phyloP scores from a whole-genome alignment of 2,329 filamentous ascomycete species.

The Aspergillus versicolor region DNA sequence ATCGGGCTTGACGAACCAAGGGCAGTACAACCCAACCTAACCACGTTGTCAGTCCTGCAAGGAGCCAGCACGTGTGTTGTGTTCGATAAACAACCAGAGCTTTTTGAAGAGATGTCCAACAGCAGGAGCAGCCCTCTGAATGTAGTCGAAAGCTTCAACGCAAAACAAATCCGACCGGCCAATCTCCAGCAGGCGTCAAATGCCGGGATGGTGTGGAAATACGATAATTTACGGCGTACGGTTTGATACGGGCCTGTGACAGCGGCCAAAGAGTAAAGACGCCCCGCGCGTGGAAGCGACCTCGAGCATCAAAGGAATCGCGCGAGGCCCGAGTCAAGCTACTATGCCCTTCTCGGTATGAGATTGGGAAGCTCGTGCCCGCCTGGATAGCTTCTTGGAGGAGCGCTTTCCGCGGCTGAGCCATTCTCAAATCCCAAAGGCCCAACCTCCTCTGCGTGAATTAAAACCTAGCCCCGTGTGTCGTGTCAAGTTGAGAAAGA shows the following conservation, averaged over 20 bases:
- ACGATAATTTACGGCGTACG: constrained; percentile 6
- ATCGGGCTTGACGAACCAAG: background rate
- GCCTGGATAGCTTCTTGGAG: constrained; percentile 1
- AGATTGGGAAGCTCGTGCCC: constrained; percentile 1
- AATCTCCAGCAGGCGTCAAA: background rate
- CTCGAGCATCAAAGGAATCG: background rate
- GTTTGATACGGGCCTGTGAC: constrained; percentile 9
- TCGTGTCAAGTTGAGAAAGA: background rate
- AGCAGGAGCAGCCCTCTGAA: background rate
- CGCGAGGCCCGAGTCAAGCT: constrained; percentile 12
- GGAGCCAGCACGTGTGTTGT: background rate
- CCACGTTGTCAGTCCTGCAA: constrained; percentile 8
- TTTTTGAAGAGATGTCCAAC: background rate
- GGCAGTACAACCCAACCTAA: background rate
- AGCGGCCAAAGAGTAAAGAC: background rate
- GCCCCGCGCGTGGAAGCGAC: background rate
- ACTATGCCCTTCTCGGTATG: constrained; percentile 10
- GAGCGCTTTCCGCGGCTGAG: constrained; percentile 28
- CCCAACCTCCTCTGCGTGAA: constrained; percentile 1
- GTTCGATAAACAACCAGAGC: background rate
- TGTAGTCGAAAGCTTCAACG: background rate
- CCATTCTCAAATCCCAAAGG: background rate
- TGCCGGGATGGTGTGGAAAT: constrained; percentile 5
- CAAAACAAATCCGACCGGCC: background rate
- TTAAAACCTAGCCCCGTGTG: background rate